Conservation (phyloP, 106 monocot genomes). For the Allium fistulosum region DNA sequence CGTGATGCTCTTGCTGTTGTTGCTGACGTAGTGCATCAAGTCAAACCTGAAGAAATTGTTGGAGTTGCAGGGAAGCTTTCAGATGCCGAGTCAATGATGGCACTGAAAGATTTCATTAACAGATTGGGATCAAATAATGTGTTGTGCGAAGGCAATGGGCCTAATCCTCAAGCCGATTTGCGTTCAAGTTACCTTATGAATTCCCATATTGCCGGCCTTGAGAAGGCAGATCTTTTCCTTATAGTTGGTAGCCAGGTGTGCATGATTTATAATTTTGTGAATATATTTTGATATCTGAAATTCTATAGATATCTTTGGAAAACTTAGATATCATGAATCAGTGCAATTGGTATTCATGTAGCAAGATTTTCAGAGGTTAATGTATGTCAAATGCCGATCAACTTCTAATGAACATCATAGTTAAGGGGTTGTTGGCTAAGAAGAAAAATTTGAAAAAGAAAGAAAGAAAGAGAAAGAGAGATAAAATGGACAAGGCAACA, state of each 20-base stretch:
- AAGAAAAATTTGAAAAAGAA: too few relatives aligned
- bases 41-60: conserved; percentile 90
- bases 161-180: conserved; percentile 68
- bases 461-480: too few relatives aligned
- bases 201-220: conserved; percentile 85
- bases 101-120: conserved; percentile 91
- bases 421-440: too few relatives aligned
- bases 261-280: not conserved
- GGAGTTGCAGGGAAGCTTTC: conserved; percentile 96
- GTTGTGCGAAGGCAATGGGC: conserved; percentile 85
- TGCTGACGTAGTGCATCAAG: conserved; percentile 80
- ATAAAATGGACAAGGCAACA: too few relatives aligned
- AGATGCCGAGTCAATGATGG: conserved; percentile 99
- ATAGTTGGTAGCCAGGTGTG: conserved; percentile 95
- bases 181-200: conserved; percentile 80
- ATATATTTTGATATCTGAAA: too few relatives aligned
- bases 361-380: too few relatives aligned
- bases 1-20: conserved; percentile 86
- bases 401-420: too few relatives aligned
- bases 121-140: conserved; percentile 89
- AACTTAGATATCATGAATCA: too few relatives aligned
- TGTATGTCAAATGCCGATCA: too few relatives aligned
- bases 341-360: too few relatives aligned
- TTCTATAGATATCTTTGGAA: too few relatives aligned
- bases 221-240: conserved; percentile 89